phyloP scores from a whole-genome alignment of 805 yeast species.

The Kluyveromyces wickerhamii region DNA sequence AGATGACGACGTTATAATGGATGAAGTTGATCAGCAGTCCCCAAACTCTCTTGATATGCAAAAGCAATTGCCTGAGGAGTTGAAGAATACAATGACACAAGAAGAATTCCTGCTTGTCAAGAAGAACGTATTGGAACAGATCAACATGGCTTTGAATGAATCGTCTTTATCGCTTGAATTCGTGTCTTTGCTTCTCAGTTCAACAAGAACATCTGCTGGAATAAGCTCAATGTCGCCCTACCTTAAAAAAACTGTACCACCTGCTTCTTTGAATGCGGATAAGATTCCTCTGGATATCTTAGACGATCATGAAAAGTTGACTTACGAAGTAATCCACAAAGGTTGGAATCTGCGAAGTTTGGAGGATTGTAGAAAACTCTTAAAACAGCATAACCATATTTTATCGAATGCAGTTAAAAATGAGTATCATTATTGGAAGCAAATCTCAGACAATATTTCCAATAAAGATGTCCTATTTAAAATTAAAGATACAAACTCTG shows the following conservation, averaged over 20 bases:
- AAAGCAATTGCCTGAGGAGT: slow-evolving; percentile 3
- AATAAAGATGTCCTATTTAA: slow-evolving; percentile 43
- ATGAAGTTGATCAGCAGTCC: not conserved
- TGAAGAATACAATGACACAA: slow-evolving; percentile 13
- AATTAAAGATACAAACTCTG: slow-evolving; percentile 46
- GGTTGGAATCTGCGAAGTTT: slow-evolving; percentile 85
- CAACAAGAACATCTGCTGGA: slow-evolving; percentile 79
- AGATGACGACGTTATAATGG: slow-evolving; percentile 11
- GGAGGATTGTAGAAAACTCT: slow-evolving; percentile 42
- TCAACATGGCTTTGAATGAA: slow-evolving; percentile 74
- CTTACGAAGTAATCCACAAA: slow-evolving; percentile 25
- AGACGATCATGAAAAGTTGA: slow-evolving; percentile 18
- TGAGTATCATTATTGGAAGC: slow-evolving; percentile 56
- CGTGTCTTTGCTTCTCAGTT: slow-evolving; percentile 72
- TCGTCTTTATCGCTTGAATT: slow-evolving; percentile 83
- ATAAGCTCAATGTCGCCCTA: slow-evolving; percentile 83
- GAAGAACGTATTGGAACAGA: slow-evolving; percentile 42
- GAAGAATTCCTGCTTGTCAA: slow-evolving; percentile 42
- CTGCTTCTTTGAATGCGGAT: slow-evolving; percentile 59
- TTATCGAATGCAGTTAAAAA: slow-evolving; percentile 46
- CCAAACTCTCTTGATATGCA: not conserved
- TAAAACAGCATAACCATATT: slow-evolving; percentile 44
- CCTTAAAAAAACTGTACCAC: slow-evolving; percentile 61
- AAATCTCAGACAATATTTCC: slow-evolving; percentile 25
- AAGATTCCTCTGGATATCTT: slow-evolving; percentile 19